These are phyloP conservation scores for Coleophoma cylindrospora DNA, from an alignment of 2,329 filamentous ascomycete genomes.

Conservation along the genomic window DNA sequence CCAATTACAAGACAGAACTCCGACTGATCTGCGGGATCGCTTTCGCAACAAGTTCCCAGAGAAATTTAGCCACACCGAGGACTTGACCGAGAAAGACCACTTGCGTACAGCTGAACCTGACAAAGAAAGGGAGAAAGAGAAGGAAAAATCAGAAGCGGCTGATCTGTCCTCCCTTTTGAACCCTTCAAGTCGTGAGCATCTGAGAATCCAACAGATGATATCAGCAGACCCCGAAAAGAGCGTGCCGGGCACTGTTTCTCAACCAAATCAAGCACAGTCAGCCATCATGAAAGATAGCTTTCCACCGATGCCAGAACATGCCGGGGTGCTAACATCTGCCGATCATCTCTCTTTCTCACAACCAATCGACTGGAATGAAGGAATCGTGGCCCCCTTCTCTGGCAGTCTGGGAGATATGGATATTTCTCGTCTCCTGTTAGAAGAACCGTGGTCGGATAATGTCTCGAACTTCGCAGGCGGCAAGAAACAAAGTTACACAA, in stretches of 20 bases:
- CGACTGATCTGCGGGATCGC: constrained; percentile 58
- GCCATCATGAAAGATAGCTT: constrained; percentile 14
- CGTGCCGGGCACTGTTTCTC: constrained; percentile 5
- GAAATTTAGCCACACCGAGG: constrained; percentile 34
- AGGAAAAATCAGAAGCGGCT: not conserved
- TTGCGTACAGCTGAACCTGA: not conserved
- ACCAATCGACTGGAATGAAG: constrained; percentile 40
- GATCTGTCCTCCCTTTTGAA: constrained; percentile 1
- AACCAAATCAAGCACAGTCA: constrained; percentile 4
- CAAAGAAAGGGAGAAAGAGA: not conserved
- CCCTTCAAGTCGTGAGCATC: constrained; percentile 16
- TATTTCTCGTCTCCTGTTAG: constrained; percentile 54
- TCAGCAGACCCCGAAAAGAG: constrained; percentile 10
- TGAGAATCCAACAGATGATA: constrained; percentile 24
- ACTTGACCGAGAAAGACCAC: constrained; percentile 2
- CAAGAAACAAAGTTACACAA: constrained; percentile 20
- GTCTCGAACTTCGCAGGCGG: constrained; percentile 12
- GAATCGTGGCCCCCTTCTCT: constrained; percentile 32
- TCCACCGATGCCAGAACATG: constrained; percentile 13
- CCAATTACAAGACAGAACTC: constrained; percentile 52
- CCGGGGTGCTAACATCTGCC: constrained; percentile 12
- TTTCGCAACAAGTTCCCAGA: constrained; percentile 60
- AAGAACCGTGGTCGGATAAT: constrained; percentile 34
- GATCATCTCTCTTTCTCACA: constrained; percentile 31
- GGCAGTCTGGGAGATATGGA: constrained; percentile 52